Percentiles rank a stretch among this genome's conserved stretches.
phyloP scores from a whole-genome alignment of 176 grass and related monocot species.

The Aegilops longissima region DNA sequence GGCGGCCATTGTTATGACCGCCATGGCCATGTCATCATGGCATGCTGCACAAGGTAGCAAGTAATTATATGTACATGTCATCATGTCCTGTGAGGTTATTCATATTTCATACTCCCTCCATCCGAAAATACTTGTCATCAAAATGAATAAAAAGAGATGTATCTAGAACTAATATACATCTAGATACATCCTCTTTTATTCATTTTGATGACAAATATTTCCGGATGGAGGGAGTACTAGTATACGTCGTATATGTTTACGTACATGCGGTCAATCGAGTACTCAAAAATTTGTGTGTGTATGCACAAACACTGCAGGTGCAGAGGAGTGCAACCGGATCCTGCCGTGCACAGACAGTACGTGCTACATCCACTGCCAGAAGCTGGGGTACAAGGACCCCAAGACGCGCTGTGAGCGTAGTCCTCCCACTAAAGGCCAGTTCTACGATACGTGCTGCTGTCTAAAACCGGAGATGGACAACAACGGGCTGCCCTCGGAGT shows the following conservation, averaged over 20 bases:
- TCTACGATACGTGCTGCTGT: neutral
- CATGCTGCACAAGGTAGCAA: neutral
- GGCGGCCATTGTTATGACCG: neutral
- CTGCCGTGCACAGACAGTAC: neutral
- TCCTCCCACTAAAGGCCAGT: neutral
- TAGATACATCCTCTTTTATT: no score
- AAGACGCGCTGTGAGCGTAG: neutral
- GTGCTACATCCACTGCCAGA: neutral
- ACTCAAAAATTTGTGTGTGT: neutral
- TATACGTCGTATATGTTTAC: neutral
- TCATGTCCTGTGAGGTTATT: no score
- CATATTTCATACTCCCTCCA: neutral
- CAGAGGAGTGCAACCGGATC: neutral
- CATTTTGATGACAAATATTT: no score
- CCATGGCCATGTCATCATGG: neutral
- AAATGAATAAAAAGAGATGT: no score
- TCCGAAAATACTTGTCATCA: no score
- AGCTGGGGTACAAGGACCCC: neutral
- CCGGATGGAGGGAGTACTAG: no score
- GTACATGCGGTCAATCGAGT: neutral
- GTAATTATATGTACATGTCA: no score
- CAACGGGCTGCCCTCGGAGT: neutral
- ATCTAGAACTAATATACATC: no score
- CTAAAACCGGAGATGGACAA: neutral
- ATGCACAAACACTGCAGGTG: neutral